phyloP scores from a whole-genome alignment of 805 yeast species.

The Spathaspora hagerdaliae region DNA sequence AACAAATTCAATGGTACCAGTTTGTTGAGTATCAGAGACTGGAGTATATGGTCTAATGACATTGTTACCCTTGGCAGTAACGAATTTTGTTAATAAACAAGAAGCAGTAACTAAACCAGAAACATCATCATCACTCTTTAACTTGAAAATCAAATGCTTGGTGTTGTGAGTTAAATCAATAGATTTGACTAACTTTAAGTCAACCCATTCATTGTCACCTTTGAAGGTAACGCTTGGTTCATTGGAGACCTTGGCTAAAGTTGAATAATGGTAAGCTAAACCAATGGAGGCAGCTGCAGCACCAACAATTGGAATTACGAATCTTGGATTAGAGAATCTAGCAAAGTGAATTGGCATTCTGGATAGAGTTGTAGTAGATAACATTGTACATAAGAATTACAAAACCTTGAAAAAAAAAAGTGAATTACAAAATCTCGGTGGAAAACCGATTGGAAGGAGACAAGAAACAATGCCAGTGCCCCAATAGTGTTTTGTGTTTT shows the following conservation, averaged over 20 bases:
- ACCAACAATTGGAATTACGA: conserved; percentile 25
- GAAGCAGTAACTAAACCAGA: conserved; percentile 82
- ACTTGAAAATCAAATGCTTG: conserved; percentile 64
- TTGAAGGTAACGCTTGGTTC: conserved; percentile 47
- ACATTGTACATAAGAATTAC: too few relatives aligned
- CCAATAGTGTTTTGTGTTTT: too few relatives aligned
- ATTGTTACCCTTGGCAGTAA: conserved; percentile 76
- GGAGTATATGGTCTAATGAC: conserved; percentile 93
- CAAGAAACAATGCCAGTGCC: too few relatives aligned
- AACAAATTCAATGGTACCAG: conserved; percentile 75
- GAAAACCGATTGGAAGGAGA: too few relatives aligned
- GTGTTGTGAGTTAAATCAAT: conserved; percentile 57
- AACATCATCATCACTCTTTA: conserved; percentile 61
- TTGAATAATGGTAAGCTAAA: conserved; percentile 25
- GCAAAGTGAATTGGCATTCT: conserved; percentile 9
- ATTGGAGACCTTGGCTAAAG: conserved; percentile 22
- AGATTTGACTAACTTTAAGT: conserved; percentile 52
- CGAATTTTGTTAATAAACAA: conserved; percentile 73
- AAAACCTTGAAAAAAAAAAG: too few relatives aligned
- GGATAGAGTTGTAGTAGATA: too few relatives aligned
- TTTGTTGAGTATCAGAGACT: conserved; percentile 59
- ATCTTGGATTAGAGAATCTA: conserved; percentile 22
- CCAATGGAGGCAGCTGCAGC: conserved; percentile 31
- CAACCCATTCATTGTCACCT: conserved; percentile 64
- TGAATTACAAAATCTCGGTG: too few relatives aligned